A percentile compares a stretch with the other conserved stretches of the same genome.
Conservation (phyloP, 768 basidiomycete genomes). For the Lactarius trivialis region DNA sequence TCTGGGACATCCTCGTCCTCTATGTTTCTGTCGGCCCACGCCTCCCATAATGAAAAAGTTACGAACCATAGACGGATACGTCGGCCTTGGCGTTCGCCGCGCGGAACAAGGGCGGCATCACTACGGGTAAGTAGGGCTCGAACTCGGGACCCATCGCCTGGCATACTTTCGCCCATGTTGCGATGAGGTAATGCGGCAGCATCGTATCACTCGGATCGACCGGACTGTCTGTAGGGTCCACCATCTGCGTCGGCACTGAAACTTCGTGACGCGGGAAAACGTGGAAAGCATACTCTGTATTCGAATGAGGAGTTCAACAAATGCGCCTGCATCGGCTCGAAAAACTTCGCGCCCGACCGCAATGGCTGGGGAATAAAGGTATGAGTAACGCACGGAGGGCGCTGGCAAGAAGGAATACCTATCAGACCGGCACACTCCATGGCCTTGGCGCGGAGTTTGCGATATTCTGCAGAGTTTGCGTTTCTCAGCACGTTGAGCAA, state of each 20-base stretch:
- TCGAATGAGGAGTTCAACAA: conserved; percentile 65
- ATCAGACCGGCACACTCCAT: conserved; percentile 90
- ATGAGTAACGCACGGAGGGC: neutral
- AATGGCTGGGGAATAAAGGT: conserved; percentile 46
- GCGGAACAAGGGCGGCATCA: conserved; percentile 72
- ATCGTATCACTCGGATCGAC: conserved; percentile 68
- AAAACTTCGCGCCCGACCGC: conserved; percentile 82
- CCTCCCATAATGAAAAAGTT: neutral
- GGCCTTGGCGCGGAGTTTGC: conserved; percentile 68
- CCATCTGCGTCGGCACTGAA: neutral
- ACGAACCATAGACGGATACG: conserved; percentile 62
- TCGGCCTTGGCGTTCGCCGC: conserved; percentile 79
- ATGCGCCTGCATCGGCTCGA: conserved; percentile 60
- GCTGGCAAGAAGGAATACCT: conserved; percentile 41
- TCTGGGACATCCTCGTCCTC: conserved; percentile 50
- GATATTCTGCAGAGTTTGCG: conserved; percentile 59
- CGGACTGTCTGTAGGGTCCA: conserved; percentile 46
- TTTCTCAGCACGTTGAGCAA: conserved; percentile 69
- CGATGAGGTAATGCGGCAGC: conserved; percentile 66
- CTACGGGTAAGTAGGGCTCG: conserved; percentile 77
- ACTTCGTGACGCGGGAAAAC: neutral
- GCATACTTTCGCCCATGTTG: conserved; percentile 86
- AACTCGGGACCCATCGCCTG: conserved; percentile 82
- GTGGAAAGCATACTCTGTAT: conserved; percentile 57
- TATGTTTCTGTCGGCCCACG: conserved; percentile 21